Evolutionary conservation across 148 eudicot genomes (phyloP).

Genomic region (Amaranthus cruentus): DNA sequence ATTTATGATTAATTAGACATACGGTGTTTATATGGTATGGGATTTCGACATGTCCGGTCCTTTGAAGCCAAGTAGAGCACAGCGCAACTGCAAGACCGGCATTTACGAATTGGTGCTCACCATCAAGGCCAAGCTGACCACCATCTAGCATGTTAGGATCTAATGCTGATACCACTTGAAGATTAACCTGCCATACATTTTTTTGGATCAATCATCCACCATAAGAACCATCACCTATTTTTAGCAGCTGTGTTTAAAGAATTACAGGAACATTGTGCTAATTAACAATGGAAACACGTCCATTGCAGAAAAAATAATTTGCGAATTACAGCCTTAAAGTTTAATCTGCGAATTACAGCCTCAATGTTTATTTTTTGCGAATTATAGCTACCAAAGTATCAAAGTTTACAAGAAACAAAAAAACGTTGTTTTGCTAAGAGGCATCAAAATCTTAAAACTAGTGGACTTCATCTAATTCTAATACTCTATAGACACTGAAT

Average conservation of each 20-base stretch:
- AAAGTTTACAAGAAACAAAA: background rate
- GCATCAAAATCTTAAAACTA: background rate
- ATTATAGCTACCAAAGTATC: no score
- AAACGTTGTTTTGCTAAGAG: background rate
- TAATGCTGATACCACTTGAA: slow-evolving; percentile 63
- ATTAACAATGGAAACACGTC: background rate
- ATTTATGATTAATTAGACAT: slow-evolving; percentile 23
- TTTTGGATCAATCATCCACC: slow-evolving; percentile 8
- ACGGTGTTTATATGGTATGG: slow-evolving; percentile 48
- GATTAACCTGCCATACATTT: slow-evolving; percentile 55
- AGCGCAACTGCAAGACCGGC: slow-evolving; percentile 92
- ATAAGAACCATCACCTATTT: background rate
- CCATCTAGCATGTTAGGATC: slow-evolving; percentile 54
- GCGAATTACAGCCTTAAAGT: no score
- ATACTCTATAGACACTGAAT: background rate
- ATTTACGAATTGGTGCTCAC: slow-evolving; percentile 85
- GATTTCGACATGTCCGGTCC: slow-evolving; percentile 58
- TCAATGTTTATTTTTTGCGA: no score
- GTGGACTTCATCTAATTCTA: background rate
- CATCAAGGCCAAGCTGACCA: slow-evolving; percentile 70
- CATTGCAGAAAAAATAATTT: background rate
- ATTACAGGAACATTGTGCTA: background rate
- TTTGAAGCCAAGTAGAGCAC: slow-evolving; percentile 87
- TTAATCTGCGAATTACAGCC: no score
- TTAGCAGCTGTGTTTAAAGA: background rate